A percentile compares a stretch with the other conserved stretches of the same genome.
phyloP scores from a whole-genome alignment of 495 filamentous ascomycete genomes.

The Aspergillus egyptiacus region DNA sequence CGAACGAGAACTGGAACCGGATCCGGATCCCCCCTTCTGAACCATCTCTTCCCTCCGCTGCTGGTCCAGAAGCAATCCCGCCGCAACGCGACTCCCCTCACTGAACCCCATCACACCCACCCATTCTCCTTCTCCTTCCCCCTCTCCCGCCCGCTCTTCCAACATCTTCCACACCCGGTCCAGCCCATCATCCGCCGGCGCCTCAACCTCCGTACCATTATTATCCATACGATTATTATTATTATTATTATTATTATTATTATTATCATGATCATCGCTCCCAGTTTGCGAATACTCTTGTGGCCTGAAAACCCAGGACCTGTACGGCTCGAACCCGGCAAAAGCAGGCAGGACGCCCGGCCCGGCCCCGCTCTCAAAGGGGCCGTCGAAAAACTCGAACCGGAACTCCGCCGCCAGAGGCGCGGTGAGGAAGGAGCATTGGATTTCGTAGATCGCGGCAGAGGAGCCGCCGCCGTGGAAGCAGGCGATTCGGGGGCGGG shows the following conservation, averaged over 20 bases:
- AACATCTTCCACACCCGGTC: no score
- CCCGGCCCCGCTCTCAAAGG: constrained; percentile 38
- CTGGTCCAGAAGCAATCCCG: not conserved
- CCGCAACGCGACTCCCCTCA: not conserved
- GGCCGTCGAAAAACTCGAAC: constrained; percentile 57
- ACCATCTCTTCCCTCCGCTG: no score
- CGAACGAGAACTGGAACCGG: no score
- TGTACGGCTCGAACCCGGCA: constrained; percentile 49
- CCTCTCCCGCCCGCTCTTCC: no score
- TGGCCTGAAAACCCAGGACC: constrained; percentile 38
- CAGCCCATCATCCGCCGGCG: no score
- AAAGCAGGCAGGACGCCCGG: constrained; percentile 50
- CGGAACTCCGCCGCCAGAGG: constrained; percentile 47
- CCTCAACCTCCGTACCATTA: no score
- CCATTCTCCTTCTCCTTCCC: no score
- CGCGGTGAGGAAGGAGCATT: constrained; percentile 49
- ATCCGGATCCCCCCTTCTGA: no score
- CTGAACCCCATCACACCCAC: constrained; percentile 7
- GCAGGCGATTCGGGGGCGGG: constrained; percentile 61
- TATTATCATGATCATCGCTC: not conserved
- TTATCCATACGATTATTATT: not conserved
- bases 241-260: not conserved
- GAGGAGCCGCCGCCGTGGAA: constrained; percentile 63
- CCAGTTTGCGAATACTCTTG: not conserved
- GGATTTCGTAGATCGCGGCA: constrained; percentile 51